These are phyloP conservation scores for Rutidosis leptorrhynchoides DNA, from an alignment of 129 eudicot species.

Conservation along the genomic window DNA sequence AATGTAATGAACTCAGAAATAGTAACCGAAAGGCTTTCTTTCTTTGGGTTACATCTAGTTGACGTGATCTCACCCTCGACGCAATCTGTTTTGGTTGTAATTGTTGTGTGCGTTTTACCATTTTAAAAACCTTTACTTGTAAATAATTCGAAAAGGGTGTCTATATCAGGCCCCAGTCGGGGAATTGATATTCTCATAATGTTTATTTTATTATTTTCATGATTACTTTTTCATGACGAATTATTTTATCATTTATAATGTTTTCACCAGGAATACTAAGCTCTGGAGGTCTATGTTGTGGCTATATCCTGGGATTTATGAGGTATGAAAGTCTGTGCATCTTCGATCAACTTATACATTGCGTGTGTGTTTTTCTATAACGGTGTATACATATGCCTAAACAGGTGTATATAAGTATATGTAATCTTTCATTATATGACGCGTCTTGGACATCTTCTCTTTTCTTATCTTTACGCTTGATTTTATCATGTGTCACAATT, in stretches of 20 bases:
- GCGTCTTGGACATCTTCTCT: background rate
- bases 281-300: constrained; percentile 73
- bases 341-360: background rate
- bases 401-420: background rate
- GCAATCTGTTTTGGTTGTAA: background rate
- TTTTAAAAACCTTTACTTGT: background rate
- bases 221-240: background rate
- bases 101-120: background rate
- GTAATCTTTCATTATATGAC: background rate
- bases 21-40: background rate
- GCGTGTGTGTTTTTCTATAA: background rate
- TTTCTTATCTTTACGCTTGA: background rate
- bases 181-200: background rate
- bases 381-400: background rate
- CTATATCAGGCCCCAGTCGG: background rate
- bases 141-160: background rate
- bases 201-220: background rate
- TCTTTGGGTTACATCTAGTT: background rate
- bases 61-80: background rate
- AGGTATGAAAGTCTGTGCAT: constrained; percentile 43
- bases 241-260: background rate
- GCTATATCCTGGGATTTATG: constrained; percentile 94
- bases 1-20: background rate
- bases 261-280: constrained; percentile 55
- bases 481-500: background rate